Conservation (phyloP, 768 basidiomycete genomes). For the Mycena capillaripes region DNA sequence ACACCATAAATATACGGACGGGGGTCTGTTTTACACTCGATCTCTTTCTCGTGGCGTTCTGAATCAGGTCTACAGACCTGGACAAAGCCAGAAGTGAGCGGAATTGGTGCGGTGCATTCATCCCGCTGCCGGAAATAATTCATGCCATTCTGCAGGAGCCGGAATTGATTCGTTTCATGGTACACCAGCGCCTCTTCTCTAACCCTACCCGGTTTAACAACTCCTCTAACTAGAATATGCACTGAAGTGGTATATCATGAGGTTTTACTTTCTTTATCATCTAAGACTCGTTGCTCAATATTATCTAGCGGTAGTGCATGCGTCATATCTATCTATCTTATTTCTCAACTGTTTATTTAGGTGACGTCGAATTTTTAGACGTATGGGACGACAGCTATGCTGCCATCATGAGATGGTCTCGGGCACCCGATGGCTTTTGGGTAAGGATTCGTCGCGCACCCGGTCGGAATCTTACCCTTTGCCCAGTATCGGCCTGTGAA, state of each 20-base stretch:
- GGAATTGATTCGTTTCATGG: constrained; percentile 93
- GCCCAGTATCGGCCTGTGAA: constrained; percentile 88
- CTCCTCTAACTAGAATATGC: constrained; percentile 74
- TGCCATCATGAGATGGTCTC: constrained; percentile 87
- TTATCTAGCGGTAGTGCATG: constrained; percentile 55
- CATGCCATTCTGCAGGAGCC: constrained; percentile 60
- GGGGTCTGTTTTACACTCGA: constrained; percentile 66
- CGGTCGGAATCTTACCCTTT: constrained; percentile 3
- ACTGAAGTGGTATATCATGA: constrained; percentile 91
- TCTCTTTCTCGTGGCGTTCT: constrained; percentile 1
- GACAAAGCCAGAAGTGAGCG: constrained; percentile 81
- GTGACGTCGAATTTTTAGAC: constrained; percentile 84
- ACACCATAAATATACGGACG: constrained; percentile 86
- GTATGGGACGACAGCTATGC: constrained; percentile 90
- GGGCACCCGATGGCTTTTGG: constrained; percentile 90
- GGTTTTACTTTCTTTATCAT: constrained; percentile 42
- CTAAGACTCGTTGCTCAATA: constrained; percentile 1
- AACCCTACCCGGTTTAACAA: not conserved
- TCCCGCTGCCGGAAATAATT: not conserved
- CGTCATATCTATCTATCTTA: constrained; percentile 1
- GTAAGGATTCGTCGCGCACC: constrained; percentile 55
- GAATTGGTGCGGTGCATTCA: constrained; percentile 61
- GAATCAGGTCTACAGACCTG: constrained; percentile 65
- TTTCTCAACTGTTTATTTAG: constrained; percentile 48
- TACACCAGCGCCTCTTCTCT: not conserved